Base-by-base conservation (phyloP, 2,329 filamentous ascomycete species). In the Botrytis porri region DNA sequence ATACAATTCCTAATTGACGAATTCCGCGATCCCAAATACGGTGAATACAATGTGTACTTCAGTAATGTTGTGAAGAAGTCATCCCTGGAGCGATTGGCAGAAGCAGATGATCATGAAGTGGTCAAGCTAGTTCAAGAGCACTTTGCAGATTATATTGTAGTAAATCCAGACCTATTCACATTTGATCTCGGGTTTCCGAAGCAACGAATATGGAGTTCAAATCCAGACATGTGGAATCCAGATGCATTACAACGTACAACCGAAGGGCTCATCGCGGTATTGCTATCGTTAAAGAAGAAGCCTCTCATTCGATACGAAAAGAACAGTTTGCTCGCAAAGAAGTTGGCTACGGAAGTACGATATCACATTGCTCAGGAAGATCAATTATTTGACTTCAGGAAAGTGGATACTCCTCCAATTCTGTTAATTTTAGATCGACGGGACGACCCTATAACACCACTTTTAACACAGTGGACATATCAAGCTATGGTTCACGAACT, bases 401-500 rank as follows among this genome's bases (percentile, higher is more conserved):
- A 94, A 82, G 92, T 95, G 70, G 96, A 99, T 82, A 99, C 96
- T 0, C 93, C 95, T 14, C 96, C 97, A 0, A 95, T 99, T 77
- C 86, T 99, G 22, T 86, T 99, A 48, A 89, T 99, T 71, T 84
- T 99, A 43, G 96, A 99, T 82, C 90, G 96, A 60, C 89, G 96
- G 81, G 95, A 98, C 80, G 96, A 99, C 79, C 95, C 96, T 0
- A 92, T 98, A 69, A 99, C 96, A 5, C 96, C 96, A 0, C 85
- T 99, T 18, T 87, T 99, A 66, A 97, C 94, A 4, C 96, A 99
- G 81, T 99, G 96, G 96, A 99, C 96, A 39, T 99, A 99, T 80
- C 96, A 99, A 83, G 96, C 96, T n/a, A 99, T 99, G 95, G 96
- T 99, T 0, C 96, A 99, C 81, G 96, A 99, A 80, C 84, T 98